phyloP scores from a whole-genome alignment of 2,329 filamentous ascomycete species.

The Helotiales sp. region DNA sequence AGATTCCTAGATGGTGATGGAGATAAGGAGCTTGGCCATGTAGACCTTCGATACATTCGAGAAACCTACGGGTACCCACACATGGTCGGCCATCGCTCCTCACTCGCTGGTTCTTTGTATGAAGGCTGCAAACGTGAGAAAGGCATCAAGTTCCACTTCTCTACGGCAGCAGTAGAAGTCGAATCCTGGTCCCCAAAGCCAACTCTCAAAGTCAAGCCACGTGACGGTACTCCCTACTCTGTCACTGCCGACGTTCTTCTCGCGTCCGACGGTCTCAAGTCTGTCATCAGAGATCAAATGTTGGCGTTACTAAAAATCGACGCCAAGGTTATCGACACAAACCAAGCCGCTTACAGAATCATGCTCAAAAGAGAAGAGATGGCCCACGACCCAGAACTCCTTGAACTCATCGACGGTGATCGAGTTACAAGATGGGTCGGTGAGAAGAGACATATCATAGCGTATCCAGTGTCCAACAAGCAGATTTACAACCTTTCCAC shows the following conservation, averaged over 20 bases:
- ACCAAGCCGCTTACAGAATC: slow-evolving; percentile 77
- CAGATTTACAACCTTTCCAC: slow-evolving; percentile 65
- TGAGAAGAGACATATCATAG: slow-evolving; percentile 73
- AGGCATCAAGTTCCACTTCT: slow-evolving; percentile 69
- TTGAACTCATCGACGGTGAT: slow-evolving; percentile 66
- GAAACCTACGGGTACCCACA: slow-evolving; percentile 72
- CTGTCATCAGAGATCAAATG: slow-evolving; percentile 39
- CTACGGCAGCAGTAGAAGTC: slow-evolving; percentile 54
- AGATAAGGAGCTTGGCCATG: slow-evolving; percentile 68
- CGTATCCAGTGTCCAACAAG: slow-evolving; percentile 70
- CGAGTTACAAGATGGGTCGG: slow-evolving; percentile 75
- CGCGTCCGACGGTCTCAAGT: slow-evolving; percentile 58
- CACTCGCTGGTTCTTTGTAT: slow-evolving; percentile 68
- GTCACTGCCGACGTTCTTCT: slow-evolving; percentile 55
- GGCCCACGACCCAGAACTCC: slow-evolving; percentile 64
- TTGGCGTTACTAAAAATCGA: slow-evolving; percentile 17
- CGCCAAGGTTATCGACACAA: slow-evolving; percentile 63
- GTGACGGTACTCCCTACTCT: slow-evolving; percentile 50
- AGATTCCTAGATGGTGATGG: slow-evolving; percentile 58
- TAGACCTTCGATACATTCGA: slow-evolving; percentile 67
- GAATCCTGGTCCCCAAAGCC: slow-evolving; percentile 60
- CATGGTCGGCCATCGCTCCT: slow-evolving; percentile 76
- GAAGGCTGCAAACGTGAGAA: slow-evolving; percentile 65
- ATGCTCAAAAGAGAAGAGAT: slow-evolving; percentile 71
- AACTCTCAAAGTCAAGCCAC: slow-evolving; percentile 58